These are phyloP conservation scores for Cytospora leucostoma DNA, from an alignment of 2,329 filamentous ascomycete species.

Conservation along the genomic window DNA sequence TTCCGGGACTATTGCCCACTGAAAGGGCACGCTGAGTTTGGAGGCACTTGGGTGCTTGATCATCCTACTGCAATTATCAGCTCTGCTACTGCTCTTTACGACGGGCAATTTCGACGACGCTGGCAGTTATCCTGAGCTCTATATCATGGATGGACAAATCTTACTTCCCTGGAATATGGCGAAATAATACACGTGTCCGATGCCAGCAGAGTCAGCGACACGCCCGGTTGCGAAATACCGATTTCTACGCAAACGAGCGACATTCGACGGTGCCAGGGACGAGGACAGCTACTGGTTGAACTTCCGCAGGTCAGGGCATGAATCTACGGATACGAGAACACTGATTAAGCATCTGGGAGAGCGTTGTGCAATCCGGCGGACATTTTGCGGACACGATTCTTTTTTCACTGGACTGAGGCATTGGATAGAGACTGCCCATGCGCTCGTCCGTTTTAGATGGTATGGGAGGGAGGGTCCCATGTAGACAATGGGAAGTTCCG, in stretches of 20 bases:
- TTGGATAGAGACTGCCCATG: conserved; percentile 2
- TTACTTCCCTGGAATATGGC: conserved; percentile 2
- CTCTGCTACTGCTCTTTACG: conserved; percentile 20
- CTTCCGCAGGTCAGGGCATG: neutral
- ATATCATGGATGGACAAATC: neutral
- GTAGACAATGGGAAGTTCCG: neutral
- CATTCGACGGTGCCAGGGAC: neutral
- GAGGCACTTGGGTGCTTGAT: conserved; percentile 21
- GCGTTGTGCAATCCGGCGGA: conserved; percentile 17
- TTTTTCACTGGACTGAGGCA: conserved; percentile 1
- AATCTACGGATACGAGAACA: conserved; percentile 6
- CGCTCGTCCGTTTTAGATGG: conserved; percentile 10
- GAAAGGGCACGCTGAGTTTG: conserved; percentile 7
- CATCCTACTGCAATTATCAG: conserved; percentile 25
- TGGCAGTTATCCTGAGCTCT: conserved; percentile 18
- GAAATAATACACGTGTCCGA: conserved; percentile 3
- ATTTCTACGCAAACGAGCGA: neutral
- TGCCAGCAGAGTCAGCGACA: conserved; percentile 9
- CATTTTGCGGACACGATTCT: conserved; percentile 7
- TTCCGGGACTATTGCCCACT: neutral
- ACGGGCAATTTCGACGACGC: conserved; percentile 7
- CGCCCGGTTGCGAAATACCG: conserved; percentile 3
- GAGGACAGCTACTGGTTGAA: neutral
- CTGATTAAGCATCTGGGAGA: conserved; percentile 14
- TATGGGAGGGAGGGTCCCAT: neutral